These are phyloP conservation scores for Corrigiola litoralis DNA, from an alignment of 179 eudicot genomes.

Conservation along the genomic window DNA sequence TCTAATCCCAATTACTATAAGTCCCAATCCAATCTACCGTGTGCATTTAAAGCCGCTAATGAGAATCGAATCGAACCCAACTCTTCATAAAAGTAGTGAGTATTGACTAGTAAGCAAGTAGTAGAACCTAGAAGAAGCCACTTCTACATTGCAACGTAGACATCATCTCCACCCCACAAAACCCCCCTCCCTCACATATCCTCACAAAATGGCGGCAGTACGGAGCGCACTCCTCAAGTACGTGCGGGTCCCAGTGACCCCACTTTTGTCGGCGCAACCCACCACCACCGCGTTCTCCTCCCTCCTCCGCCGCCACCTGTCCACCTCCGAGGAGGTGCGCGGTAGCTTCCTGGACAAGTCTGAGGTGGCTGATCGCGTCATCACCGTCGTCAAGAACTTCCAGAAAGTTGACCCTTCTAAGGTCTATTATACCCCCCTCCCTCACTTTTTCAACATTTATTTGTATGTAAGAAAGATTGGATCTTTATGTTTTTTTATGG, in stretches of 20 bases:
- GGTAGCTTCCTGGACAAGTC: conserved; percentile 89
- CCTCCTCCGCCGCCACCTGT: conserved; percentile 46
- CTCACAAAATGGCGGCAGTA: conserved; percentile 45
- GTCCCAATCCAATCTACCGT: too few species aligned
- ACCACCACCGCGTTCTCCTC: conserved; percentile 31
- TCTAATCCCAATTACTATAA: too few species aligned
- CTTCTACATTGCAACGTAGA: neutral
- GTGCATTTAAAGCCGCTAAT: too few species aligned
- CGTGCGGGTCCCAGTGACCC: conserved; percentile 41
- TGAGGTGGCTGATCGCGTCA: conserved; percentile 85
- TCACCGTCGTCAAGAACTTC: conserved; percentile 80
- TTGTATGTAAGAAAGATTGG: neutral
- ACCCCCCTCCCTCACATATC: neutral
- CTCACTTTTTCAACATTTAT: neutral
- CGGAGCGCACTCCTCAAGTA: conserved; percentile 58
- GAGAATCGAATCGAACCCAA: too few species aligned
- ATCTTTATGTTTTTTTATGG: neutral
- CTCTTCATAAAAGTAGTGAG: neutral
- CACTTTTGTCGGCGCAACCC: conserved; percentile 27
- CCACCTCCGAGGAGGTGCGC: conserved; percentile 53
- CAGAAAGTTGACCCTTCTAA: conserved; percentile 89
- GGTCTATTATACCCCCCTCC: conserved; percentile 33
- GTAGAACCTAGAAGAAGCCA: neutral
- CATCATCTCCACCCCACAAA: neutral
- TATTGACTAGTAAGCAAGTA: neutral